Evolutionary conservation across 2,329 filamentous ascomycete species (phyloP).

Genomic region (Fusarium albosuccineum): DNA sequence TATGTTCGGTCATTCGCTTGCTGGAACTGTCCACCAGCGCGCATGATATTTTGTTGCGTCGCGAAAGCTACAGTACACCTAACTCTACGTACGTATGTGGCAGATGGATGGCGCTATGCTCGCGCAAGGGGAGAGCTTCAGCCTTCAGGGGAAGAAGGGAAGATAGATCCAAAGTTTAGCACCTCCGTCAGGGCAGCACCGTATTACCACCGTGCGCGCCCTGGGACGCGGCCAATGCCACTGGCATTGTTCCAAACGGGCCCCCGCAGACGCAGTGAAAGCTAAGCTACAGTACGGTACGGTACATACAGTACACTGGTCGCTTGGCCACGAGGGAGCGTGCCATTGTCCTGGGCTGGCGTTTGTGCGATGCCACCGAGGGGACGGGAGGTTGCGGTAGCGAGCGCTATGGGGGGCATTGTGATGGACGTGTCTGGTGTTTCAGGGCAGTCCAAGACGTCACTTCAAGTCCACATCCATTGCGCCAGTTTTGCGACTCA

Average conservation of each 20-base stretch:
- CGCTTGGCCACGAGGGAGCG: constrained; percentile 21
- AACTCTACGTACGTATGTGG: neutral
- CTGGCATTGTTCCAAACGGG: neutral
- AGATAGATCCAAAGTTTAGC: too few species aligned
- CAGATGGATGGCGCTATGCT: neutral
- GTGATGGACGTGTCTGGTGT: constrained; percentile 40
- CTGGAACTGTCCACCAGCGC: neutral
- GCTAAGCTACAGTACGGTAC: constrained; percentile 6
- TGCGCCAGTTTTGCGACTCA: neutral
- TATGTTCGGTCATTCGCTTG: neutral
- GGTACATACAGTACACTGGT: neutral
- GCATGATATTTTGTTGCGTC: neutral
- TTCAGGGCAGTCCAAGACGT: constrained; percentile 36
- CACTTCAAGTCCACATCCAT: neutral
- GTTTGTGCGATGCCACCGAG: constrained; percentile 18
- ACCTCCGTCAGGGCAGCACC: neutral
- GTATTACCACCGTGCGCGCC: constrained; percentile 23
- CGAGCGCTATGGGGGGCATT: constrained; percentile 28
- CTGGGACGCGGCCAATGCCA: constrained; percentile 8
- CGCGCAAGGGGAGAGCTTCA: neutral
- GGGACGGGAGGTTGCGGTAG: constrained; percentile 11
- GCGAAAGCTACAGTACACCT: neutral
- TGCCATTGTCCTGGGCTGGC: constrained; percentile 21
- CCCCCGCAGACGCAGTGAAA: constrained; percentile 8
- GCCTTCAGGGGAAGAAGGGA: too few species aligned